phyloP scores from a whole-genome alignment of 23 red algal genomes.

The Gracilaria caudata region DNA sequence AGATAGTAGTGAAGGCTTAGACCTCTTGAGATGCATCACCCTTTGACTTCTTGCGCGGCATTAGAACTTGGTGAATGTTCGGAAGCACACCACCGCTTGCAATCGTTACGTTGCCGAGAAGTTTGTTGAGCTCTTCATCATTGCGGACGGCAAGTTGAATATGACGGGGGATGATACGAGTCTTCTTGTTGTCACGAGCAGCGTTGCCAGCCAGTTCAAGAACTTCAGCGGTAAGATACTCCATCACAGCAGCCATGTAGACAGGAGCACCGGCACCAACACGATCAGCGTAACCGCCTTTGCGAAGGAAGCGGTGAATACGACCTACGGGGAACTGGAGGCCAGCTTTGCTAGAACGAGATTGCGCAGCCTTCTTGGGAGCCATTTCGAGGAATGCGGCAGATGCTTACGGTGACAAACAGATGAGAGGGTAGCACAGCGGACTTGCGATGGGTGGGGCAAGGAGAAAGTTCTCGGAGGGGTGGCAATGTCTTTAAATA shows the following conservation, averaged over 20 bases:
- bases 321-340: conserved; percentile 99
- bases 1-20: conserved; percentile 23
- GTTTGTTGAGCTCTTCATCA: conserved; percentile 99
- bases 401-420: conserved; percentile 31
- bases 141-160: conserved; percentile 99
- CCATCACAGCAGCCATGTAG: conserved; percentile 98
- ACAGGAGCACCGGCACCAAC: conserved; percentile 99
- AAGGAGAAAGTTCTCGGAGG: neutral
- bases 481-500: neutral
- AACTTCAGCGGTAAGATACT: conserved; percentile 99
- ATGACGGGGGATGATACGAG: conserved; percentile 99
- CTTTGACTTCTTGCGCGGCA: conserved; percentile 93
- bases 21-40: conserved; percentile 85
- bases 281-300: conserved; percentile 96
- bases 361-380: conserved; percentile 79
- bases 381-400: conserved; percentile 16
- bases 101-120: conserved; percentile 94
- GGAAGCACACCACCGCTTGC: conserved; percentile 97
- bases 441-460: neutral
- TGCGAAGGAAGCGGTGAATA: conserved; percentile 91
- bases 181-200: conserved; percentile 99
- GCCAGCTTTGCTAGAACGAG: conserved; percentile 95
- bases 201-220: conserved; percentile 98
- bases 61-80: conserved; percentile 90
- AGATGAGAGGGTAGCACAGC: neutral